Evolutionary conservation across 306 rosid species (phyloP), one percentile per base, ranked within the genome.

Genomic region (Sophora flavescens): DNA sequence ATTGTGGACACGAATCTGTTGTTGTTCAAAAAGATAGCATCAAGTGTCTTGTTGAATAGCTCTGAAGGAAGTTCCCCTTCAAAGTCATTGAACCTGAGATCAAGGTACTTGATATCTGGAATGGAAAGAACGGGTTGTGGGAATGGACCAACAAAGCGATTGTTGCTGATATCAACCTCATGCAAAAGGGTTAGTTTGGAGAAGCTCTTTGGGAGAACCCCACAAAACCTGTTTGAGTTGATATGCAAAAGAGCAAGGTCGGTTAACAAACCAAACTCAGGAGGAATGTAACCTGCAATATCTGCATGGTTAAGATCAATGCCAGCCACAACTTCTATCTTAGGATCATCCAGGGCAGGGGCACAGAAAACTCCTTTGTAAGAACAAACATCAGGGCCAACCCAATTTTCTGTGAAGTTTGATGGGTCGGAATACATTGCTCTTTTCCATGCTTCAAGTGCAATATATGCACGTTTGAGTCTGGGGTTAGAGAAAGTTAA

Each of bases 301-400:
- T 94, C 96, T 2, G 87, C 98, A 6, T 86, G 84, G 82, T 91
- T 94, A 17, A 94, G 83, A 60, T 94, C 97, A 8, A 94, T 62
- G 5, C 96, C 98, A 2, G 91, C 97, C 8, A 94, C 97, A 35
- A 94, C 96, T 0, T 68, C 56, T 8, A 84, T 6, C 1, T 18
- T 82, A 0, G 87, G 28, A 17, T 91, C 79, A 38, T 91, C 91
- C 0, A 85, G 50, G 2, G 98, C 84, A 0, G 81, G 78, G 0
- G 89, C 84, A 70, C 97, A 94, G 13, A 74, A 90, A 17, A 94
- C 85, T 0, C 98, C 95, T 0, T 75, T 80, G 75, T 91, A 94
- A 5, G 88, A 81, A 36, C 98, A 91, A 51, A 94, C 98, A 53
- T 94, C 48, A 0, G 82, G 22, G 0, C 98, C 94, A 0, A 51